phyloP scores from a whole-genome alignment of 1,284 basidiomycete species.

The Moniliophthora roreri region DNA sequence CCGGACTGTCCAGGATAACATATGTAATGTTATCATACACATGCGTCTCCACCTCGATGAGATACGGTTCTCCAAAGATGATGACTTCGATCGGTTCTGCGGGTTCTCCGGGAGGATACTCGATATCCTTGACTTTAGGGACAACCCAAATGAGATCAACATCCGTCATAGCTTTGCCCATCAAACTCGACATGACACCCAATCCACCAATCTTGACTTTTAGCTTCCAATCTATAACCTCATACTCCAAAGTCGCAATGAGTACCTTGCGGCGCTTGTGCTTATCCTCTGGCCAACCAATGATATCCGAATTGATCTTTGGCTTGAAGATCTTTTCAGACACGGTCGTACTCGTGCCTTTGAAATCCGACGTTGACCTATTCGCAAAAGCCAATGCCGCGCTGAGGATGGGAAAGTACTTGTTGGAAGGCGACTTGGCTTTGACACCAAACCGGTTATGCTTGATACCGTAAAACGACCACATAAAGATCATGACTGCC shows the following conservation, averaged over 20 bases:
- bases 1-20: slow-evolving; percentile 88
- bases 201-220: slow-evolving; percentile 97
- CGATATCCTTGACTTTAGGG: slow-evolving; percentile 90
- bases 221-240: slow-evolving; percentile 94
- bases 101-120: slow-evolving; percentile 88
- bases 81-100: slow-evolving; percentile 92
- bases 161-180: slow-evolving; percentile 96
- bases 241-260: slow-evolving; percentile 91
- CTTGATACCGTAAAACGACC: slow-evolving; percentile 93
- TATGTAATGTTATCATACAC: slow-evolving; percentile 92
- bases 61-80: slow-evolving; percentile 92
- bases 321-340: slow-evolving; percentile 68
- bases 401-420: slow-evolving; percentile 78
- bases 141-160: slow-evolving; percentile 92
- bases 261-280: slow-evolving; percentile 87
- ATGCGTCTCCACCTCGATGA: slow-evolving; percentile 93
- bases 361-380: slow-evolving; percentile 65
- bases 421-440: slow-evolving; percentile 64
- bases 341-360: slow-evolving; percentile 47
- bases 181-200: slow-evolving; percentile 93
- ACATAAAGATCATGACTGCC: slow-evolving; percentile 87
- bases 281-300: slow-evolving; percentile 92
- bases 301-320: slow-evolving; percentile 61
- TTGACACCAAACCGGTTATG: slow-evolving; percentile 90
- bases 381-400: slow-evolving; percentile 36